Base-by-base conservation (phyloP, 2,329 filamentous ascomycete genomes). In the Colletotrichum cuscutae region DNA sequence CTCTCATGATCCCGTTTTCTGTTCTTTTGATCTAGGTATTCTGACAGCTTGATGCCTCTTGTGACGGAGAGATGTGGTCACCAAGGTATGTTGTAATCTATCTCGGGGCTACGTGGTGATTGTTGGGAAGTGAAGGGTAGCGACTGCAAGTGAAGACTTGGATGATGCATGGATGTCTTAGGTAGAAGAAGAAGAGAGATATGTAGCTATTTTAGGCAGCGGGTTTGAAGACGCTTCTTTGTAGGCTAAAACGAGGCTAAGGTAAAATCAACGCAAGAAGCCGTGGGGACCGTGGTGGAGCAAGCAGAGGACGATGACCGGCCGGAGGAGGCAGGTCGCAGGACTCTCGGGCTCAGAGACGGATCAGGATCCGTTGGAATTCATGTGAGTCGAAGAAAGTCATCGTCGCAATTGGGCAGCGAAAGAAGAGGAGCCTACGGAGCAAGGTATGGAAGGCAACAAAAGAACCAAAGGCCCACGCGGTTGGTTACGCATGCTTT, bases 401-500 rank as follows among this genome's bases (percentile, higher is more conserved):
- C 42, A 49, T 49, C 19, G 42, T 49, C 42, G 42, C 42, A 49
- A 49, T 49, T 49, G 42, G 42, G 42, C 42, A 49, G 42, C 19
- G 42, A 19, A 19, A 42, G 15, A 49, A 5, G 19, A 11, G 15
- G 37, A 42, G 32, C 32, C 32, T 35, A 35, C 32, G 19, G 35
- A 42, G 35, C 35, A 19, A 8, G 15, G 37, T 19, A 15, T 42
- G 37, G 13, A 42, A 22, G 19, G 42, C 19, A 49, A 49, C 42
- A 49, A 49, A 49, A 22, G 19, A 49, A 22, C 19, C n/a, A 35
- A 37, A 61, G 22, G 42, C 42, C 56, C 37, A 67, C 65, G 32
- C 26, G 49, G 52, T 46, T 63, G 19, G 42, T 65, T 46, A 65
- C 59, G 66, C 37, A 65, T 46, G 42, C 49, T n/a, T 56, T n/a